phyloP scores from a whole-genome alignment of 768 basidiomycete genomes.

The Cyclocybe cylindracea region DNA sequence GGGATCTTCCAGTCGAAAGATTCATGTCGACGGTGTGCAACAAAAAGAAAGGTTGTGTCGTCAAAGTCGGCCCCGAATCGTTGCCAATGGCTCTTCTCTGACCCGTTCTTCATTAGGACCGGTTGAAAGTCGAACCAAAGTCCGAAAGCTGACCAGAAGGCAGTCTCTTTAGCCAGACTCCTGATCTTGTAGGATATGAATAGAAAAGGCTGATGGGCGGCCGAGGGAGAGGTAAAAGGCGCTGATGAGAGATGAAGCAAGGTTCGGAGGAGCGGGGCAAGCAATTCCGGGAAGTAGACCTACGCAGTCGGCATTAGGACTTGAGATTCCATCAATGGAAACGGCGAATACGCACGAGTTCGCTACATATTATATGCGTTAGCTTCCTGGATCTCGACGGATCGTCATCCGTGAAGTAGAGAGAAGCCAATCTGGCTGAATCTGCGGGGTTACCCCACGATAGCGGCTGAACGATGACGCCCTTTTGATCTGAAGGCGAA shows the following conservation, averaged over 20 bases:
- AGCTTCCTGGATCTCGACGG: slow-evolving; percentile 19
- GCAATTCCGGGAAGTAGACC: slow-evolving; percentile 86
- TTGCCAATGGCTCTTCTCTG: slow-evolving; percentile 29
- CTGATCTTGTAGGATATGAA: slow-evolving; percentile 79
- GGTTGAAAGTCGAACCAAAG: slow-evolving; percentile 72
- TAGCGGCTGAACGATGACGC: slow-evolving; percentile 55
- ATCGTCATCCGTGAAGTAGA: slow-evolving; percentile 28
- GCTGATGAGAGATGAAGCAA: slow-evolving; percentile 71
- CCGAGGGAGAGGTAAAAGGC: slow-evolving; percentile 31
- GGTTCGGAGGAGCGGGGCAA: slow-evolving; percentile 74
- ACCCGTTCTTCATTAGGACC: slow-evolving; percentile 39
- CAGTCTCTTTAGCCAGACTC: slow-evolving; percentile 67
- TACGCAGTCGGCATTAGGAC: slow-evolving; percentile 26
- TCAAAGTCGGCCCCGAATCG: slow-evolving; percentile 43
- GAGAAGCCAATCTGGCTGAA: slow-evolving; percentile 36
- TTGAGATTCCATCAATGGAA: background rate
- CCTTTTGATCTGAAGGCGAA: background rate
- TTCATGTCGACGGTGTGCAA: slow-evolving; percentile 55
- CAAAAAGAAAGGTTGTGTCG: slow-evolving; percentile 60
- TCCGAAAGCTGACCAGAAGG: slow-evolving; percentile 82
- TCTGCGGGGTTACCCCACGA: slow-evolving; percentile 67
- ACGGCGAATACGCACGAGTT: slow-evolving; percentile 59
- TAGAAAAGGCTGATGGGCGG: slow-evolving; percentile 33
- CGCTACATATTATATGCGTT: slow-evolving; percentile 81
- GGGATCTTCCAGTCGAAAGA: slow-evolving; percentile 63